phyloP scores from a whole-genome alignment of 495 filamentous ascomycete genomes.

The Neurospora tetrasperma region DNA sequence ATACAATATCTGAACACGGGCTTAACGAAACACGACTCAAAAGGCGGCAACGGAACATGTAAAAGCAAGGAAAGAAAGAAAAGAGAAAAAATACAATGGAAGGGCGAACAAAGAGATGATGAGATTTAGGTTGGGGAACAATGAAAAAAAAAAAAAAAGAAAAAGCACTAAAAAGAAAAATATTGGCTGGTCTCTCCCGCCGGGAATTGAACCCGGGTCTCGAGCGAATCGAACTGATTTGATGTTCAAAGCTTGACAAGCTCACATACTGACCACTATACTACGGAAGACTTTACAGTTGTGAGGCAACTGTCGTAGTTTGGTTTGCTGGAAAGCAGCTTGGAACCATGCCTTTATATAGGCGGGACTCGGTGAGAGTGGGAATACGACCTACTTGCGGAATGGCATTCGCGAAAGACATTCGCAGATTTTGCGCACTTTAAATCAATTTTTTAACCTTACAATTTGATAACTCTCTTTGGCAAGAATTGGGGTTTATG shows the following conservation, averaged over 20 bases:
- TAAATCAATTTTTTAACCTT: too few relatives aligned
- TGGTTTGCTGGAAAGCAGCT: too few relatives aligned
- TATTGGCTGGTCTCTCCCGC: not conserved
- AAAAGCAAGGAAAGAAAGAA: too few relatives aligned
- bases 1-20: not conserved
- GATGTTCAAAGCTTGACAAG: not conserved
- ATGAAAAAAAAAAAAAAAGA: not conserved
- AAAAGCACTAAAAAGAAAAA: not conserved
- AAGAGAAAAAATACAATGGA: constrained; percentile 13
- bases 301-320: not conserved
- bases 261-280: constrained; percentile 1
- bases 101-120: constrained; percentile 3
- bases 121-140: not conserved
- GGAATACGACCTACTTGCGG: too few relatives aligned
- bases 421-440: too few relatives aligned
- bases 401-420: too few relatives aligned
- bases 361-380: too few relatives aligned
- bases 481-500: too few relatives aligned
- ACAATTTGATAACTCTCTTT: too few relatives aligned
- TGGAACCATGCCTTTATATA: too few relatives aligned
- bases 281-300: not conserved
- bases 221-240: too few relatives aligned
- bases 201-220: not conserved
- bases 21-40: not conserved
- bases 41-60: too few relatives aligned